Evolutionary conservation across 2,329 filamentous ascomycete genomes (phyloP).

Genomic region (Penicillium verrucosum): DNA sequence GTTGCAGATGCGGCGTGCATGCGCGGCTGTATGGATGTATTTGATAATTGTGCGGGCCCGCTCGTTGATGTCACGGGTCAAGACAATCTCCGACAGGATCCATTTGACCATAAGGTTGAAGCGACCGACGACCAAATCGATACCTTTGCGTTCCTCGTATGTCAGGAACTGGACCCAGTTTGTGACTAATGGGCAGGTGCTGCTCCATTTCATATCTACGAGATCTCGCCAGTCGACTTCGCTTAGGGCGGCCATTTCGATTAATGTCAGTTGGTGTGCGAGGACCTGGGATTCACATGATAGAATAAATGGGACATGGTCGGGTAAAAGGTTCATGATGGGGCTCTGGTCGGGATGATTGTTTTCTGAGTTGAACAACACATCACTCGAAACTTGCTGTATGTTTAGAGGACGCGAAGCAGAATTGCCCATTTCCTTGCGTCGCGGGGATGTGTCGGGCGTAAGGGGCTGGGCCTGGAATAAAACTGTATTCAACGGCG

Average conservation of each 20-base stretch:
- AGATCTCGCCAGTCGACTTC: constrained; percentile 66
- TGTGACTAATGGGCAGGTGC: constrained; percentile 49
- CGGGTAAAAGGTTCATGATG: constrained; percentile 17
- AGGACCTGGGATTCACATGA: constrained; percentile 59
- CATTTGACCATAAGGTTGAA: constrained; percentile 68
- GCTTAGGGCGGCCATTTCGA: constrained; percentile 63
- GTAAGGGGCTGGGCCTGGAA: constrained; percentile 40
- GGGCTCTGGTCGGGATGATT: constrained; percentile 15
- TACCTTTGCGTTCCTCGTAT: constrained; percentile 53
- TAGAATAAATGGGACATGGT: constrained; percentile 62
- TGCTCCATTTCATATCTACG: constrained; percentile 62
- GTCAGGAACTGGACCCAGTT: constrained; percentile 63
- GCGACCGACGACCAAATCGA: constrained; percentile 63
- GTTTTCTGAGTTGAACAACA: constrained; percentile 34
- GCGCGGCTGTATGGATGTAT: constrained; percentile 61
- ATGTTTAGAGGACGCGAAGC: constrained; percentile 22
- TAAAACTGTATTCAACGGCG: constrained; percentile 31
- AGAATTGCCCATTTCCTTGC: constrained; percentile 16
- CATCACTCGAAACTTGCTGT: constrained; percentile 32
- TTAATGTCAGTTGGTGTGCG: constrained; percentile 62
- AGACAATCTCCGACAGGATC: constrained; percentile 60
- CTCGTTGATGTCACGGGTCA: constrained; percentile 57
- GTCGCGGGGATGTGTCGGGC: constrained; percentile 43
- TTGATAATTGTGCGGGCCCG: constrained; percentile 60
- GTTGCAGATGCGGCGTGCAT: constrained; percentile 58